A percentile compares a stretch with the other conserved stretches of the same genome.
These are phyloP conservation scores for Thelephora aurantiotincta DNA, from an alignment of 768 basidiomycete genomes.

Conservation along the genomic window DNA sequence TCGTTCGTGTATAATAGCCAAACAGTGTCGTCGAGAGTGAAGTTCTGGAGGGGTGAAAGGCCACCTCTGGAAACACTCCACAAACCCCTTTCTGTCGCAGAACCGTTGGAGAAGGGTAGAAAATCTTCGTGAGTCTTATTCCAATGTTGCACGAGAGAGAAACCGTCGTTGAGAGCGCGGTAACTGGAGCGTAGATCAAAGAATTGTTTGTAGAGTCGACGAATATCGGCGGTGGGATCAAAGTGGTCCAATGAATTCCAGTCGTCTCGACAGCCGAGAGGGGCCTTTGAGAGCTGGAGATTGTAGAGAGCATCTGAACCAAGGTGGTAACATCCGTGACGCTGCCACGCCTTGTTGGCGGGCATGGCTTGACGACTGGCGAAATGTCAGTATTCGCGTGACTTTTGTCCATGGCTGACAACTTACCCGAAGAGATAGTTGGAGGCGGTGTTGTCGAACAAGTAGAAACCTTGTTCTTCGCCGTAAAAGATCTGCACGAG, in stretches of 20 bases:
- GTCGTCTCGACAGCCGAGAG: constrained; percentile 76
- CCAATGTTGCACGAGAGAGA: constrained; percentile 63
- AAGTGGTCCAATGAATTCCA: constrained; percentile 94
- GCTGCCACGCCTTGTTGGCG: constrained; percentile 74
- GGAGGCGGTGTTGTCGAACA: constrained; percentile 72
- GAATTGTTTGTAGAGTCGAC: constrained; percentile 64
- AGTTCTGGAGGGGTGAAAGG: constrained; percentile 39
- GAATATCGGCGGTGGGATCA: constrained; percentile 72
- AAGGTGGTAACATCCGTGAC: constrained; percentile 83
- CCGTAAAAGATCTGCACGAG: constrained; percentile 60
- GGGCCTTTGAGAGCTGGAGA: constrained; percentile 67
- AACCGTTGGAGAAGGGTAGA: constrained; percentile 74
- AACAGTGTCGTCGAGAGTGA: constrained; percentile 49
- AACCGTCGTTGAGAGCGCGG: constrained; percentile 74
- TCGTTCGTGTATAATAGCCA: constrained; percentile 84
- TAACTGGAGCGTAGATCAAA: constrained; percentile 54
- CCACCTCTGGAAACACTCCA: constrained; percentile 69
- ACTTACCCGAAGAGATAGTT: constrained; percentile 85
- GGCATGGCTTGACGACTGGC: constrained; percentile 85
- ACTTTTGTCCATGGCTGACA: not conserved
- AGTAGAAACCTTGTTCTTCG: constrained; percentile 84
- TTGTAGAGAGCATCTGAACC: constrained; percentile 92
- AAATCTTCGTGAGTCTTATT: constrained; percentile 75
- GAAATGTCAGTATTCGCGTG: constrained; percentile 1
- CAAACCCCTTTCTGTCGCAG: constrained; percentile 74